These are phyloP conservation scores for Cryoendolithus antarcticus DNA, from an alignment of 2,329 filamentous ascomycete genomes.

Conservation along the genomic window DNA sequence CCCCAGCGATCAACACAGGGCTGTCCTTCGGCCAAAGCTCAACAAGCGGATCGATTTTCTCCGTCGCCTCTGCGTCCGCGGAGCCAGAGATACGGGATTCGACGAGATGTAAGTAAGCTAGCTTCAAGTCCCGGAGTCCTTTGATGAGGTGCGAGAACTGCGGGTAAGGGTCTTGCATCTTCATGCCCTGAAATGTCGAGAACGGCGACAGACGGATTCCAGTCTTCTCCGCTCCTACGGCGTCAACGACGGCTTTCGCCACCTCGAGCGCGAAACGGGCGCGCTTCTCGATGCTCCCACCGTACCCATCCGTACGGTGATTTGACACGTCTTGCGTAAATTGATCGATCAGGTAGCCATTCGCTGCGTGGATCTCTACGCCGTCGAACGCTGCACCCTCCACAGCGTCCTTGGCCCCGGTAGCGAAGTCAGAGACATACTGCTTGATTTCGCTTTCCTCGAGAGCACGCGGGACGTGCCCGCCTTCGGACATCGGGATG, in stretches of 20 bases:
- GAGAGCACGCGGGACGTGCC: conserved; percentile 24
- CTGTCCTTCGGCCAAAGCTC: conserved; percentile 27
- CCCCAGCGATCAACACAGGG: conserved; percentile 39
- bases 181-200: conserved; percentile 50
- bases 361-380: conserved; percentile 39
- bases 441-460: conserved; percentile 23
- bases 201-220: conserved; percentile 50
- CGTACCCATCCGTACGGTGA: conserved; percentile 38
- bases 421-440: conserved; percentile 27
- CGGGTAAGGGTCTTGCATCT: conserved; percentile 41
- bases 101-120: conserved; percentile 51
- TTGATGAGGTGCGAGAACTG: conserved; percentile 49
- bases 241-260: conserved; percentile 36
- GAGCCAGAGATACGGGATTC: conserved; percentile 42
- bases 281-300: conserved; percentile 38
- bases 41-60: conserved; percentile 33
- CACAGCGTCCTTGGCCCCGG: conserved; percentile 33
- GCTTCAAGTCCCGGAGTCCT: conserved; percentile 37
- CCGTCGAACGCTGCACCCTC: conserved; percentile 46
- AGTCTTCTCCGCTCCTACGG: conserved; percentile 40
- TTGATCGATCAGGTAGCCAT: conserved; percentile 48
- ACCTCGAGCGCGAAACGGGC: conserved; percentile 41
- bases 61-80: conserved; percentile 28
- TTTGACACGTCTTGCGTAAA: conserved; percentile 51
- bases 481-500: conserved; percentile 23